A percentile compares a stretch with the other conserved stretches of the same genome.
Conservation (phyloP, 2,329 filamentous ascomycete genomes). For the Didymella exigua region DNA sequence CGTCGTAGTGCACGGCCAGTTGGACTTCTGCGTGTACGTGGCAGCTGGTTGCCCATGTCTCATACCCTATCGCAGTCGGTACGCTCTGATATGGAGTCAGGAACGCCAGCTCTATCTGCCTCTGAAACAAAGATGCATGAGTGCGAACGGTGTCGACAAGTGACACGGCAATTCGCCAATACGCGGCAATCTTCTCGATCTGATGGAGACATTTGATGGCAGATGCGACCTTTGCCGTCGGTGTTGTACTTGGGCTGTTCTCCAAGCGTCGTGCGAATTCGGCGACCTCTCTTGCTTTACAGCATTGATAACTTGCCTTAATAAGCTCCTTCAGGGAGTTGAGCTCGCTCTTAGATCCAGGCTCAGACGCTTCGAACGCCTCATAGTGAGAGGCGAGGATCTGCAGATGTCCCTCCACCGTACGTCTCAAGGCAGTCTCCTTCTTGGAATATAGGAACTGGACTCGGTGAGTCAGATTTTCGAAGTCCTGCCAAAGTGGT, state of each 20-base stretch:
- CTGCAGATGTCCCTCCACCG: not conserved
- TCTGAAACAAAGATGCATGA: constrained; percentile 1
- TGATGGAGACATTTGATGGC: constrained; percentile 15
- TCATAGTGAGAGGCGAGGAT: not conserved
- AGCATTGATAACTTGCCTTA: constrained; percentile 4
- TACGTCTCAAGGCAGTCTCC: not conserved
- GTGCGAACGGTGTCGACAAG: not conserved
- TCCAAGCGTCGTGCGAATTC: constrained; percentile 10
- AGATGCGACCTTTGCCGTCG: constrained; percentile 14
- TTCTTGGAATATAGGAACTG: constrained; percentile 13
- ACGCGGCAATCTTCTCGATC: constrained; percentile 13
- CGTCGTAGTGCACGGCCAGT: constrained; percentile 10
- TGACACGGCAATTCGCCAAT: constrained; percentile 4
- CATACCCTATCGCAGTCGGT: constrained; percentile 10
- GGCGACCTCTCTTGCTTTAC: not conserved
- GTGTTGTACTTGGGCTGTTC: constrained; percentile 1
- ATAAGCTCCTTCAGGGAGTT: not conserved
- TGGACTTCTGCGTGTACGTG: constrained; percentile 16
- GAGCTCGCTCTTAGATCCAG: not conserved
- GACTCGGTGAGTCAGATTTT: constrained; percentile 4
- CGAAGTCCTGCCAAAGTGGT: constrained; percentile 10
- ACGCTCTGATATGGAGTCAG: constrained; percentile 12
- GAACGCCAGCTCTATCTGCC: not conserved
- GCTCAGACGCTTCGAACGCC: constrained; percentile 1
- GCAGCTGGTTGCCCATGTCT: constrained; percentile 12